Evolutionary conservation across 2,329 filamentous ascomycete genomes (phyloP).

Genomic region (Xylaria sp.): DNA sequence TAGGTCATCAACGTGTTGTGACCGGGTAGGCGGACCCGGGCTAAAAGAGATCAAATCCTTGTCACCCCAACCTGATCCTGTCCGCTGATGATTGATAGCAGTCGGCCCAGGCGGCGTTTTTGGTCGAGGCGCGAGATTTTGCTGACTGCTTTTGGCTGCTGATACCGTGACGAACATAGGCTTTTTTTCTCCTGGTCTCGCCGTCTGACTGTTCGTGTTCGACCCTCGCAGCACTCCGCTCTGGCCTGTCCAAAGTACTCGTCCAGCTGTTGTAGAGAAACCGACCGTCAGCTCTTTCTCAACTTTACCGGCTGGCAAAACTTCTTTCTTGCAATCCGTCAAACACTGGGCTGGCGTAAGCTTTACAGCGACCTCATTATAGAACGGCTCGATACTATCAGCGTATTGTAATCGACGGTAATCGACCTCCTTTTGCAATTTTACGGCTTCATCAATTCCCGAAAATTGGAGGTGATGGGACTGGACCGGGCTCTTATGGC

Average conservation of each 20-base stretch:
- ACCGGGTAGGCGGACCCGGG: not conserved
- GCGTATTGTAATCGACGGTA: not conserved
- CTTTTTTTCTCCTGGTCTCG: not conserved
- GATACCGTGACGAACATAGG: not conserved
- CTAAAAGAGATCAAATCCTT: slow-evolving; percentile 12
- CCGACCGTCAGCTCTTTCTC: not conserved
- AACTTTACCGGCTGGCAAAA: not conserved
- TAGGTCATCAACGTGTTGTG: not conserved
- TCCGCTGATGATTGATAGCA: not conserved
- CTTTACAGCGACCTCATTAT: not conserved
- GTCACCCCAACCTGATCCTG: not conserved
- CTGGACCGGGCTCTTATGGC: not conserved
- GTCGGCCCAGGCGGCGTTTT: not conserved
- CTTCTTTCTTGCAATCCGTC: not conserved
- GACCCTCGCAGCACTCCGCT: not conserved
- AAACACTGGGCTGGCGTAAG: not conserved
- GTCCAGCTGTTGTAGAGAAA: not conserved
- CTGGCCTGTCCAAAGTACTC: not conserved
- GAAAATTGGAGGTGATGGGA: slow-evolving; percentile 20
- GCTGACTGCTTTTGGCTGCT: not conserved
- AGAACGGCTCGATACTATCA: not conserved
- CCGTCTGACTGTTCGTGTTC: not conserved
- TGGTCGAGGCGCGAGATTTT: not conserved
- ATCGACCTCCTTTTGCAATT: slow-evolving; percentile 13
- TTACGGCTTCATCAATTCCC: slow-evolving; percentile 6